A percentile compares a stretch with the other conserved stretches of the same genome.
Conservation (phyloP, 2,329 filamentous ascomycete genomes). For the Scytalidium lignicola region DNA sequence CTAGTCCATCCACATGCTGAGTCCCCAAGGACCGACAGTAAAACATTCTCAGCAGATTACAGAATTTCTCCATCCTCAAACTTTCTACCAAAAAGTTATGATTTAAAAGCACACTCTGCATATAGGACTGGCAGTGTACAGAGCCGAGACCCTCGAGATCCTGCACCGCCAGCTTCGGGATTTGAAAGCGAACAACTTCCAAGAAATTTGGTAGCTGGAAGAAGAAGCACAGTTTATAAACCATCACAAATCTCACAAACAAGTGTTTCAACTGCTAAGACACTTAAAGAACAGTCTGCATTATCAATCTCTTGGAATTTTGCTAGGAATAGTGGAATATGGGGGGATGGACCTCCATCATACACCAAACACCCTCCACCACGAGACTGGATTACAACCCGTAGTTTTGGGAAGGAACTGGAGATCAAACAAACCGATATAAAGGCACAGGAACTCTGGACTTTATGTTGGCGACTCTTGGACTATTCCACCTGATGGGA, state of each 20-base stretch:
- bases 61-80: not conserved
- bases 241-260: slow-evolving; percentile 1
- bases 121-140: not conserved
- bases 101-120: not conserved
- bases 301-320: not conserved
- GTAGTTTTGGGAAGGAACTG: slow-evolving; percentile 4
- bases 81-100: not conserved
- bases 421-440: slow-evolving; percentile 4
- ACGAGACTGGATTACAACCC: slow-evolving; percentile 4
- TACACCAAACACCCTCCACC: slow-evolving; percentile 4
- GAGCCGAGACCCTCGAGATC: not conserved
- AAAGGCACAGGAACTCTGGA: slow-evolving; percentile 5
- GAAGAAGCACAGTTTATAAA: slow-evolving; percentile 1
- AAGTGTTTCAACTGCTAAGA: not conserved
- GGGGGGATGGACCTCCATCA: not conserved
- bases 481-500: slow-evolving; percentile 9
- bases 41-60: not conserved
- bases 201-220: not conserved
- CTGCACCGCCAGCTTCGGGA: not conserved
- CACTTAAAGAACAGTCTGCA: not conserved
- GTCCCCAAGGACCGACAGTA: not conserved
- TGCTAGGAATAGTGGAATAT: not conserved
- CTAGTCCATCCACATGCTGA: not conserved
- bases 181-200: not conserved
- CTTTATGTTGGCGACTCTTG: slow-evolving; percentile 7